phyloP scores from a whole-genome alignment of 768 basidiomycete species.

The Pulveroboletus frians region DNA sequence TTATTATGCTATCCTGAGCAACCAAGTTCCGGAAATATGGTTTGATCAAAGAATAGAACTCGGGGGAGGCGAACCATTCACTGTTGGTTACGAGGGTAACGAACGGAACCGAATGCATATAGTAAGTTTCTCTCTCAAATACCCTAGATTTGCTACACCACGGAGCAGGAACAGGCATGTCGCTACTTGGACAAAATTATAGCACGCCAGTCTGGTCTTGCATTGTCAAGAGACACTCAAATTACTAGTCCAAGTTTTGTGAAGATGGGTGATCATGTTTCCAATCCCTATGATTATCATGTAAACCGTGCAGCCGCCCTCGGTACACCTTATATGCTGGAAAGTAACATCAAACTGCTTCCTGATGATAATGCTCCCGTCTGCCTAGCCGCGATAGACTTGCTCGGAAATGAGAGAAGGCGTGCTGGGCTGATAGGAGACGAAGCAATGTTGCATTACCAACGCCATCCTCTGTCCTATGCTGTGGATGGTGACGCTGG shows the following conservation, averaged over 20 bases:
- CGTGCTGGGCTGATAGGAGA: conserved; percentile 34
- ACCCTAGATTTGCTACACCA: not conserved
- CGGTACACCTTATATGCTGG: conserved; percentile 43
- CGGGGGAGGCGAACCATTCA: conserved; percentile 57
- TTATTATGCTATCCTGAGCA: conserved; percentile 56
- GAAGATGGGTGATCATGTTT: not conserved
- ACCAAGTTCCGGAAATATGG: conserved; percentile 55
- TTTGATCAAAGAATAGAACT: conserved; percentile 59
- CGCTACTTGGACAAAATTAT: conserved; percentile 39
- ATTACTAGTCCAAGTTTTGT: conserved; percentile 5
- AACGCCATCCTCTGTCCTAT: conserved; percentile 42
- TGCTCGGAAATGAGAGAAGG: conserved; percentile 40
- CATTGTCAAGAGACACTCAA: not conserved
- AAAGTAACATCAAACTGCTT: conserved; percentile 47
- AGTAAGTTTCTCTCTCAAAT: conserved; percentile 34
- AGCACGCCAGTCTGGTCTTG: not conserved
- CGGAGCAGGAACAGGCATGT: conserved; percentile 41
- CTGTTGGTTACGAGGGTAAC: conserved; percentile 52
- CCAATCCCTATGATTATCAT: not conserved
- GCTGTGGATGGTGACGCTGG: conserved; percentile 51
- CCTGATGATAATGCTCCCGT: conserved; percentile 27
- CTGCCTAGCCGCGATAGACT: conserved; percentile 29
- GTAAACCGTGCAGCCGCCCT: conserved; percentile 38
- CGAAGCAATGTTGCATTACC: conserved; percentile 34
- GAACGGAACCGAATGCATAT: conserved; percentile 56